Conservation (phyloP, 441 rosid genomes). For the Populus hybrid region DNA sequence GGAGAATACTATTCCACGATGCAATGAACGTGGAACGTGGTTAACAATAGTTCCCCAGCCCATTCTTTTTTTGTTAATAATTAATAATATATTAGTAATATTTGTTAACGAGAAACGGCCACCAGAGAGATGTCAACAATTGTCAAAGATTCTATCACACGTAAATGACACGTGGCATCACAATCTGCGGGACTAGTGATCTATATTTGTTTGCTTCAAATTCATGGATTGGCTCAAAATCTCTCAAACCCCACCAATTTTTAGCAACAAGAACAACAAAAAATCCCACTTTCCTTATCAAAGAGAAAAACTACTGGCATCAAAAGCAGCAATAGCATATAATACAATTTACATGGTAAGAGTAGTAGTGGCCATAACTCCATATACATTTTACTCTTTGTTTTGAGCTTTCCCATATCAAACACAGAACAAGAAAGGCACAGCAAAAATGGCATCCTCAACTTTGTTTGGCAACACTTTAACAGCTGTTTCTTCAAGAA, state of each 20-base stretch:
- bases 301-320: background rate
- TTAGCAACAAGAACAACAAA: background rate
- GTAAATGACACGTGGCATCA: conserved; percentile 42
- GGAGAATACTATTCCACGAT: too few species aligned
- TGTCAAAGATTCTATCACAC: conserved; percentile 26
- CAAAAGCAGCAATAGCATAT: background rate
- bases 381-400: background rate
- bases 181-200: conserved; percentile 28
- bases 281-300: background rate
- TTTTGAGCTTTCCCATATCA: background rate
- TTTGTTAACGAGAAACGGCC: conserved; percentile 4
- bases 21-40: too few species aligned
- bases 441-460: conserved; percentile 52
- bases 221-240: conserved; percentile 18
- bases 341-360: too few species aligned
- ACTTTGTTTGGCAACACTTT: conserved; percentile 53
- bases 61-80: too few species aligned
- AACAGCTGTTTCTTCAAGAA: conserved; percentile 42
- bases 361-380: background rate
- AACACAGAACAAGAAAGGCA: background rate
- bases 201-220: conserved; percentile 2
- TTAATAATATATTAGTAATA: background rate
- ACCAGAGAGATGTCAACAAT: conserved; percentile 14
- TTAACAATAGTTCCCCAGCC: too few species aligned
- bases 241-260: conserved; percentile 1